Conservation (phyloP, 768 basidiomycete species). For the Leccinellum luteum region DNA sequence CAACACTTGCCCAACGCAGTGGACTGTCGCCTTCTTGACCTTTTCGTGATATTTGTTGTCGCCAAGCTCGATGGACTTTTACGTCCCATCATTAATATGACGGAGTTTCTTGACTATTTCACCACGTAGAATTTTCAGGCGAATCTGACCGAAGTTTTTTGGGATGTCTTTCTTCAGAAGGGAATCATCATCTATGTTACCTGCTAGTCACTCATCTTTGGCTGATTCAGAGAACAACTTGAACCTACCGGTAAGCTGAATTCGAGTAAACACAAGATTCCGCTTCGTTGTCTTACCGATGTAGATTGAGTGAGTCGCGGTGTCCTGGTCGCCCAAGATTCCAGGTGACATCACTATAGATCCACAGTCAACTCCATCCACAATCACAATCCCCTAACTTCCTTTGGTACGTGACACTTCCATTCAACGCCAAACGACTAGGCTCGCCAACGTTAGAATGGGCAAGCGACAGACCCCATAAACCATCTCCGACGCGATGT, state of each 20-base stretch:
- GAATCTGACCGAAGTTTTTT: slow-evolving; percentile 18
- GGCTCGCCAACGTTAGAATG: neutral
- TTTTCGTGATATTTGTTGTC: neutral
- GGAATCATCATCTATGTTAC: slow-evolving; percentile 17
- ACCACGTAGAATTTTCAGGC: slow-evolving; percentile 6
- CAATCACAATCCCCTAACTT: no score
- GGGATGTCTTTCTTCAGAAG: slow-evolving; percentile 6
- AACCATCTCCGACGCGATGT: no score
- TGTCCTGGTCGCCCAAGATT: neutral
- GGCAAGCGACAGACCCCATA: no score
- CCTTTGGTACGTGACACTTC: no score
- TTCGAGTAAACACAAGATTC: slow-evolving; percentile 15
- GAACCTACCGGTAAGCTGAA: slow-evolving; percentile 10
- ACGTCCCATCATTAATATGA: neutral
- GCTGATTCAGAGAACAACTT: neutral
- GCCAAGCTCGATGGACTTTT: neutral
- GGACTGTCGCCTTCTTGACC: neutral
- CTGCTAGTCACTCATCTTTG: neutral
- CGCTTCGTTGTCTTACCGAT: neutral
- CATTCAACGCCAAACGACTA: slow-evolving; percentile 16
- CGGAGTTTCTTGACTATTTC: no score
- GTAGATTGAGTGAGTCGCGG: neutral
- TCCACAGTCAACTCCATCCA: slow-evolving; percentile 9
- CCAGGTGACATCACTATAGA: fast-evolving
- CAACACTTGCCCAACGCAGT: neutral